Base-by-base conservation (phyloP, 805 yeast species). In the Candida chauliodis region DNA sequence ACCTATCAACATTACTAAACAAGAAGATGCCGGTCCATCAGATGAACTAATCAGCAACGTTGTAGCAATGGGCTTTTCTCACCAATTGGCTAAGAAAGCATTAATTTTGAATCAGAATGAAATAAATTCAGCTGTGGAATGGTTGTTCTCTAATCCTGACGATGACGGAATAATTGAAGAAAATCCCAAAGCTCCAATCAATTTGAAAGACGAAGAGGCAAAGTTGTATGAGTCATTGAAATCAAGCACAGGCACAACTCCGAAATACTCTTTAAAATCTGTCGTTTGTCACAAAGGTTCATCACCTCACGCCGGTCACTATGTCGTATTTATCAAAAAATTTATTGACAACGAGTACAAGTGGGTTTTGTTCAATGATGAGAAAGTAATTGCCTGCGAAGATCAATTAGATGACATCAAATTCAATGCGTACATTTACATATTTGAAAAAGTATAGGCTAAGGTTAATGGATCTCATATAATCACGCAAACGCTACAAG, bases 301-400 rank as follows among this genome's bases (percentile, higher is more conserved):
- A 2, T 83, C 95, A 9, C 83, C 87, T 1, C 96, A 90, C 48
- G 85, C 95, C 0, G 96, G 96, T 1, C 97, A 89, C 57, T 89
- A 89, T 58, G 96, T 90, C 28, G 85, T 81, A 1, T 89, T 84
- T 51, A 66, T 85, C 22, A 73, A 69, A 40, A 75, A 76, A 42
- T 37, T 36, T 1, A 40, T 59, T 2, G 50, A 66, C 5, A 72
- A 66, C 2, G 56, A 50, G 37, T 53, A 45, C 9, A 63, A 68
- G 37, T 88, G 95, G 95, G 81, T 83, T 2, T 64, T 89, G 30
- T 90, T 79, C 63, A 89, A 89, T 54, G 97, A 89, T 55, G 97
- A 89, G 50, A 88, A 87, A 58, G 95, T 89, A 2, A 91, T 84
- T 7, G 51, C 66, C 8, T 74, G 78, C 24, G 76, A 69, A 15